Conservation (phyloP, 2,329 filamentous ascomycete species). For the Phialophora macrospora region DNA sequence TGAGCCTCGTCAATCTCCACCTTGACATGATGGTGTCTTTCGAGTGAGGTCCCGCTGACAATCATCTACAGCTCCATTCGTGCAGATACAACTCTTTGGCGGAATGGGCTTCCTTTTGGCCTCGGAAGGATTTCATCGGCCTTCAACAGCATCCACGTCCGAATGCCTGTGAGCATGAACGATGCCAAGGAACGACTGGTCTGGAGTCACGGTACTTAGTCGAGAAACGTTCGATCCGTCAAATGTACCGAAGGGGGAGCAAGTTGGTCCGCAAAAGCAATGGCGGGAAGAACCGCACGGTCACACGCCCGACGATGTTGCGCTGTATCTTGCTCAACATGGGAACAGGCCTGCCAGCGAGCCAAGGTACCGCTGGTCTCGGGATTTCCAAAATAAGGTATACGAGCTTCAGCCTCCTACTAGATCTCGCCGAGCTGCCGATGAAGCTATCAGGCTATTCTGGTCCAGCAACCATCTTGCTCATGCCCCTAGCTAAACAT, state of each 20-base stretch:
- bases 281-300: background rate
- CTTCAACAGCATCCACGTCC: background rate
- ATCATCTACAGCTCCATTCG: constrained; percentile 2
- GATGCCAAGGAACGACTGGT: background rate
- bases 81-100: background rate
- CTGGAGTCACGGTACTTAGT: background rate
- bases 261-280: background rate
- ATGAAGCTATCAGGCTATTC: background rate
- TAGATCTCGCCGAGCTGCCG: background rate
- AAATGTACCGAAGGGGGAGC: background rate
- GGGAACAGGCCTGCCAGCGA: background rate
- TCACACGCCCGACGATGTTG: background rate
- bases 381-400: constrained; percentile 15
- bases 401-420: constrained; percentile 12
- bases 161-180: background rate
- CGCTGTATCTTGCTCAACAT: background rate
- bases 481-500: background rate
- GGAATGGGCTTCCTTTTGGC: background rate
- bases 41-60: background rate
- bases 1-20: background rate
- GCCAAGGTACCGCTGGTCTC: background rate
- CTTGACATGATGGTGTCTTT: background rate
- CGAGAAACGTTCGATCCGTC: background rate
- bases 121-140: background rate
- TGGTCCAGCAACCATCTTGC: background rate